Percentiles rank a stretch among this genome's conserved stretches.
These are phyloP conservation scores for Vicia sativa DNA, from an alignment of 306 rosid genomes.

Conservation along the genomic window DNA sequence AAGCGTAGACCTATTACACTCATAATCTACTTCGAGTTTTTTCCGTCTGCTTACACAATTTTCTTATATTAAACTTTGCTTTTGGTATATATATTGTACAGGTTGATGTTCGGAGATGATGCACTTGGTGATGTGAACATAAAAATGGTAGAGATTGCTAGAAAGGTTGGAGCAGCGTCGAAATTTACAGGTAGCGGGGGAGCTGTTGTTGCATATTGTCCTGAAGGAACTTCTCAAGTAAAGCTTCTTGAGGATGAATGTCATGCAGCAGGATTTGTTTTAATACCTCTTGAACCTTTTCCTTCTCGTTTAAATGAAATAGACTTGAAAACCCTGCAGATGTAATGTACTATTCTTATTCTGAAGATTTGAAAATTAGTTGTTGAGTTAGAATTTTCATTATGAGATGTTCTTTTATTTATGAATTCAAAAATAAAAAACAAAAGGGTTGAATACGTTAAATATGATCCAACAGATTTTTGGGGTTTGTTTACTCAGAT, in stretches of 20 bases:
- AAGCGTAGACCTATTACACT: background rate
- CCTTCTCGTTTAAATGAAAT: conserved; percentile 70
- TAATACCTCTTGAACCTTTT: conserved; percentile 50
- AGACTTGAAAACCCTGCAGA: conserved; percentile 54
- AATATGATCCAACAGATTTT: background rate
- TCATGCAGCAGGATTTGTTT: conserved; percentile 62
- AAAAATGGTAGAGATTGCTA: conserved; percentile 87
- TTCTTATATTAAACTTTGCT: conserved; percentile 23
- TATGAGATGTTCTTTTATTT: background rate
- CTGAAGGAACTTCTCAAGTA: conserved; percentile 73
- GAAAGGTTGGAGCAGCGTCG: conserved; percentile 87
- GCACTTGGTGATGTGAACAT: conserved; percentile 80
- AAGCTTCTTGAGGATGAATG: conserved; percentile 74
- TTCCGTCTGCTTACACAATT: background rate
- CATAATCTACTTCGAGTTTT: background rate
- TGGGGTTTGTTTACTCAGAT: background rate
- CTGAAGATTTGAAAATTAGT: conserved; percentile 10
- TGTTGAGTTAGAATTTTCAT: background rate
- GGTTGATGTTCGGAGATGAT: conserved; percentile 88
- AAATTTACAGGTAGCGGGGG: conserved; percentile 99
- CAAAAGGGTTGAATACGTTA: background rate
- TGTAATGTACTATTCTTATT: conserved; percentile 24
- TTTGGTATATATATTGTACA: conserved; percentile 35
- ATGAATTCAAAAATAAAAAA: conserved; percentile 13
- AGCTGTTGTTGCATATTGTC: conserved; percentile 85